Conservation (phyloP, 2,329 filamentous ascomycete species). For the Alternaria metachromatica region DNA sequence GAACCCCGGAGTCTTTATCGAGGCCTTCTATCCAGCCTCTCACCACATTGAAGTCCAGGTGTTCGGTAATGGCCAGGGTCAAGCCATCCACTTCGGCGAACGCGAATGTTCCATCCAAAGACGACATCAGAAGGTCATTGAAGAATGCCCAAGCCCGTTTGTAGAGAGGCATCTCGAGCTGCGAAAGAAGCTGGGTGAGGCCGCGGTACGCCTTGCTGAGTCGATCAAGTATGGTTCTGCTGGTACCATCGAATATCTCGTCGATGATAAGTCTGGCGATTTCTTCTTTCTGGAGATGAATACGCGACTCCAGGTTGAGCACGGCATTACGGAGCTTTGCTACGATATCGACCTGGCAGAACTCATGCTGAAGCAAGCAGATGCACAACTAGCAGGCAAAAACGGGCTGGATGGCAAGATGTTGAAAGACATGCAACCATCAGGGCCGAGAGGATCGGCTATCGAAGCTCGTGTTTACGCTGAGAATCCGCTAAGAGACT, state of each 20-base stretch:
- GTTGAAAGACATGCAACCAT: conserved; percentile 53
- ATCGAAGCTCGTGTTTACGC: conserved; percentile 64
- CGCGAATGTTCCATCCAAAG: conserved; percentile 88
- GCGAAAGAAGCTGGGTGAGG: conserved; percentile 67
- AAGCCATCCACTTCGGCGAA: conserved; percentile 84
- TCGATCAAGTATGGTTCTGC: conserved; percentile 76
- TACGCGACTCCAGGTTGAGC: conserved; percentile 64
- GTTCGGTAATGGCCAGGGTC: conserved; percentile 81
- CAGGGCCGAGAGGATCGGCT: conserved; percentile 54
- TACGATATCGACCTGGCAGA: conserved; percentile 62
- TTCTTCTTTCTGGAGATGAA: conserved; percentile 75
- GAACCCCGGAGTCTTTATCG: conserved; percentile 53
- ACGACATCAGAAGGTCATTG: conserved; percentile 88
- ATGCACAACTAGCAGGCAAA: conserved; percentile 56
- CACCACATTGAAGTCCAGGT: conserved; percentile 88
- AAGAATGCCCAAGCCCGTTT: conserved; percentile 84
- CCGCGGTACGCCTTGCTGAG: conserved; percentile 71
- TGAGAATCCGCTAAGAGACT: conserved; percentile 65
- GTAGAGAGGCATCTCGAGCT: conserved; percentile 59
- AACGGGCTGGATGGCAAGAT: conserved; percentile 53
- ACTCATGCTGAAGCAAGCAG: conserved; percentile 63
- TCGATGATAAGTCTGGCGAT: conserved; percentile 79
- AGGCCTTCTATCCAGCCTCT: conserved; percentile 46
- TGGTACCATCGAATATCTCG: conserved; percentile 88
- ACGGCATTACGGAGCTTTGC: conserved; percentile 64